These are phyloP conservation scores for Xylariales sp. DNA, from an alignment of 2,329 filamentous ascomycete genomes.

Conservation along the genomic window DNA sequence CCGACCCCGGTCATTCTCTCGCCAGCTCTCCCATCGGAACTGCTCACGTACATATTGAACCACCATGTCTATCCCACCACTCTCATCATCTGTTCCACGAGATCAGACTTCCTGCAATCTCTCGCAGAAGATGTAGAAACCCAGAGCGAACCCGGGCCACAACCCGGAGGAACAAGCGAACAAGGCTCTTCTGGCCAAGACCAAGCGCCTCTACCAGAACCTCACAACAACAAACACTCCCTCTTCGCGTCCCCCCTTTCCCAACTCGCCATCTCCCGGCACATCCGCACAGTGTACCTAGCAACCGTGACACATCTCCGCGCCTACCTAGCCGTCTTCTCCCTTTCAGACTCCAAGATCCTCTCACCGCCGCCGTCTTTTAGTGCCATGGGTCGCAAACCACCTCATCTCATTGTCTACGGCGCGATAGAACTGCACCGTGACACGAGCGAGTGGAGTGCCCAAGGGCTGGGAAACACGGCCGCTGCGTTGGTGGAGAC, in stretches of 20 bases:
- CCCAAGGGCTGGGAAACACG: slow-evolving; percentile 63
- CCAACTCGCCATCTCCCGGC: slow-evolving; percentile 62
- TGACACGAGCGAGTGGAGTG: slow-evolving; percentile 68
- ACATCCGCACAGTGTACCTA: slow-evolving; percentile 67
- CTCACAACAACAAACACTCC: slow-evolving; percentile 21
- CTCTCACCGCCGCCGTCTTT: slow-evolving; percentile 29
- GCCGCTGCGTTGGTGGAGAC: slow-evolving; percentile 60
- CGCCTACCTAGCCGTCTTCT: slow-evolving; percentile 63
- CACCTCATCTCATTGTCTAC: slow-evolving; percentile 55
- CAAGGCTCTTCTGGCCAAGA: slow-evolving; percentile 9
- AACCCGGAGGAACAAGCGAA: slow-evolving; percentile 4
- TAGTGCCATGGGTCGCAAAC: slow-evolving; percentile 4
- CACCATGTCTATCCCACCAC: slow-evolving; percentile 54
- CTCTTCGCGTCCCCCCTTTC: slow-evolving; percentile 63
- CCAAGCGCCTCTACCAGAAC: background rate
- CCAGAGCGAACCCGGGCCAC: background rate
- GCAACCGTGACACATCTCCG: slow-evolving; percentile 73
- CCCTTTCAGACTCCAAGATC: slow-evolving; percentile 30
- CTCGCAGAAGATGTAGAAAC: slow-evolving; percentile 44
- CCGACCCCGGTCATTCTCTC: slow-evolving; percentile 38
- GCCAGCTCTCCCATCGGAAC: slow-evolving; percentile 50
- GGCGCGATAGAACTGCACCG: slow-evolving; percentile 62
- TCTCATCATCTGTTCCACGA: slow-evolving; percentile 66
- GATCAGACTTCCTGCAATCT: slow-evolving; percentile 58
- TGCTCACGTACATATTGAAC: slow-evolving; percentile 62